These are phyloP conservation scores for Athelia sp. DNA, from an alignment of 1,284 basidiomycete species.

Conservation along the genomic window DNA sequence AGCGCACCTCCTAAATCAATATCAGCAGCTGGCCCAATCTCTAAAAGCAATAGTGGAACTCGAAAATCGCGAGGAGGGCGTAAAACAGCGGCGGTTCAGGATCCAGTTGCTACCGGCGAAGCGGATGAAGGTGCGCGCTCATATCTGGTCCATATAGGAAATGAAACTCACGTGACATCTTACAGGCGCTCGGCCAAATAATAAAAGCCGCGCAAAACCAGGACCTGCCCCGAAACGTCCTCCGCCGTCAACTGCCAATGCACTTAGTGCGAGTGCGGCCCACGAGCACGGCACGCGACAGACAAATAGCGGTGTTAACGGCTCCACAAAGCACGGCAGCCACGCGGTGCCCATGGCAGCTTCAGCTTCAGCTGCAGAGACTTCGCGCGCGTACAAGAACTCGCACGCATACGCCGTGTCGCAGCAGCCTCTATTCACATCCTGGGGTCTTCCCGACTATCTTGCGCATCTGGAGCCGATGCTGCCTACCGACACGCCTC, in stretches of 20 bases:
- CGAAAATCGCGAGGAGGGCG: conserved; percentile 38
- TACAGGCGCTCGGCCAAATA: conserved; percentile 37
- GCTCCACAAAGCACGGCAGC: conserved; percentile 21
- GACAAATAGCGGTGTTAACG: conserved; percentile 30
- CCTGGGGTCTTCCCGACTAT: conserved; percentile 94
- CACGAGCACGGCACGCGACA: conserved; percentile 45
- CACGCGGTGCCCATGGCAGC: conserved; percentile 10
- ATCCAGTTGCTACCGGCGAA: conserved; percentile 42
- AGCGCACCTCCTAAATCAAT: conserved; percentile 1
- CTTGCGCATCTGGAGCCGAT: conserved; percentile 84
- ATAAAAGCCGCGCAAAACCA: conserved; percentile 43
- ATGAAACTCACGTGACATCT: conserved; percentile 29
- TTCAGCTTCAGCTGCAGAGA: conserved; percentile 19
- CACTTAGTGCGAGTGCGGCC: conserved; percentile 26
- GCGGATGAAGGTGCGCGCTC: conserved; percentile 57
- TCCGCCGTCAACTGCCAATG: conserved; percentile 38
- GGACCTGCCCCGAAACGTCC: conserved; percentile 39
- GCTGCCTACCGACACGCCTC: conserved; percentile 72
- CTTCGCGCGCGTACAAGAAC: conserved; percentile 60
- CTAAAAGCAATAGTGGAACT: conserved; percentile 20
- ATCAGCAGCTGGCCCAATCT: conserved; percentile 24
- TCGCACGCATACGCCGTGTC: conserved; percentile 73
- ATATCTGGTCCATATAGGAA: conserved; percentile 19
- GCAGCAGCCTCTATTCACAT: conserved; percentile 70
- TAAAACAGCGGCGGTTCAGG: conserved; percentile 34